These are phyloP conservation scores for Vitis cinerea DNA, from an alignment of 164 flowering plant genomes.

Conservation along the genomic window DNA sequence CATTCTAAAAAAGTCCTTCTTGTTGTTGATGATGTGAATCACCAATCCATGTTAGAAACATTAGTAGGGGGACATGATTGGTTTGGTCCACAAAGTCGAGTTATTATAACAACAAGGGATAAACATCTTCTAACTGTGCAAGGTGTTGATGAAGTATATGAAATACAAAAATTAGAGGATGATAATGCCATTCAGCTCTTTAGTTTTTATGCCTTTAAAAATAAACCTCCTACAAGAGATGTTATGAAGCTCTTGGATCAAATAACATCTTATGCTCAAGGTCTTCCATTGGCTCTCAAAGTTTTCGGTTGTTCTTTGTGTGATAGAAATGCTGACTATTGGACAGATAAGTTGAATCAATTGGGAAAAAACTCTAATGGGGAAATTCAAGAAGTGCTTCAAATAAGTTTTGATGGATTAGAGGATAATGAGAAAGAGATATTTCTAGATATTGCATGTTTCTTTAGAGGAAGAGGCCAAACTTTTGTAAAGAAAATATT, in stretches of 20 bases:
- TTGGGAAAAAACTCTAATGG: too few species aligned
- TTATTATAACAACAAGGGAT: constrained; percentile 11
- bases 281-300: constrained; percentile 10
- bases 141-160: background rate
- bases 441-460: constrained; percentile 14
- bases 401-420: background rate
- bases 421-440: constrained; percentile 5
- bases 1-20: constrained; percentile 12
- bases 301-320: background rate
- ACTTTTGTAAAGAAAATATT: background rate
- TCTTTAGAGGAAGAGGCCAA: constrained; percentile 2
- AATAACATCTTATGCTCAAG: background rate
- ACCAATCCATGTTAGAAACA: constrained; percentile 7
- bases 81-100: constrained; percentile 21
- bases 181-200: background rate
- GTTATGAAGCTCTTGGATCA: background rate
- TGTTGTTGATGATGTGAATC: constrained; percentile 33
- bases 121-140: background rate
- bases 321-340: background rate
- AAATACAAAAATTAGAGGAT: background rate
- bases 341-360: too few species aligned
- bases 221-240: background rate
- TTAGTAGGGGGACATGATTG: constrained; percentile 7
- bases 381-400: too few species aligned
- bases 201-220: constrained; percentile 1